phyloP scores from a whole-genome alignment of 1,284 basidiomycete species.

The Heterobasidion irregulare region DNA sequence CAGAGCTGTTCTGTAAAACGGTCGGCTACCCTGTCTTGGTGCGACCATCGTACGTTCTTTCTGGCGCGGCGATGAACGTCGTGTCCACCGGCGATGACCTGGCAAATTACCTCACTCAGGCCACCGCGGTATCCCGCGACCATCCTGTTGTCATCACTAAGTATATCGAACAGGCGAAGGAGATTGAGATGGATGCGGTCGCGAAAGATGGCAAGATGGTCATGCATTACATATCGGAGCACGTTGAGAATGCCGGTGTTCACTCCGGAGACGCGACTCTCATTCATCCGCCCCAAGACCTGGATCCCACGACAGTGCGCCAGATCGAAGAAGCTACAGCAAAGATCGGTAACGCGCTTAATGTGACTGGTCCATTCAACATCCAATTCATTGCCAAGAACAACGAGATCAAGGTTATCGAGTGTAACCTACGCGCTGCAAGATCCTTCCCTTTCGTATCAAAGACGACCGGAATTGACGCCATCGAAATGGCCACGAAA shows the following conservation, averaged over 20 bases:
- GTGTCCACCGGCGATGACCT: slow-evolving; percentile 92
- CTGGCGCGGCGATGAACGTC: slow-evolving; percentile 99
- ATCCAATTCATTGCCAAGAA: slow-evolving; percentile 99
- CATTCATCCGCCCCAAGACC: slow-evolving; percentile 95
- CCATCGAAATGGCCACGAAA: slow-evolving; percentile 97
- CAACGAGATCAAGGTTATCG: slow-evolving; percentile 99
- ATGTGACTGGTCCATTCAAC: slow-evolving; percentile 98
- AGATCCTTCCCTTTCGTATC: slow-evolving; percentile 99
- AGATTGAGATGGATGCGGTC: slow-evolving; percentile 99
- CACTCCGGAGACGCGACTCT: slow-evolving; percentile 97
- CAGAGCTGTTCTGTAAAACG: slow-evolving; percentile 80
- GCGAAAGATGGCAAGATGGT: slow-evolving; percentile 96
- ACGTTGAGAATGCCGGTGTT: slow-evolving; percentile 98
- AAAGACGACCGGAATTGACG: slow-evolving; percentile 95
- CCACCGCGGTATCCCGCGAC: slow-evolving; percentile 94
- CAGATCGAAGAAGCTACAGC: slow-evolving; percentile 95
- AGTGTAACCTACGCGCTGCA: slow-evolving; percentile 97
- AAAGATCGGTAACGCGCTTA: slow-evolving; percentile 97
- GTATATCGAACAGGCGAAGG: slow-evolving; percentile 99
- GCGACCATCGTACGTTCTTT: slow-evolving; percentile 95
- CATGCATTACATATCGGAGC: slow-evolving; percentile 99
- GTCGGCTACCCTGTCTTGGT: slow-evolving; percentile 96
- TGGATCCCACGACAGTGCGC: slow-evolving; percentile 92
- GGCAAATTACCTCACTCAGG: slow-evolving; percentile 87
- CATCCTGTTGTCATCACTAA: slow-evolving; percentile 98